Conservation (phyloP, 2,329 filamentous ascomycete species). For the Botrytis elliptica region DNA sequence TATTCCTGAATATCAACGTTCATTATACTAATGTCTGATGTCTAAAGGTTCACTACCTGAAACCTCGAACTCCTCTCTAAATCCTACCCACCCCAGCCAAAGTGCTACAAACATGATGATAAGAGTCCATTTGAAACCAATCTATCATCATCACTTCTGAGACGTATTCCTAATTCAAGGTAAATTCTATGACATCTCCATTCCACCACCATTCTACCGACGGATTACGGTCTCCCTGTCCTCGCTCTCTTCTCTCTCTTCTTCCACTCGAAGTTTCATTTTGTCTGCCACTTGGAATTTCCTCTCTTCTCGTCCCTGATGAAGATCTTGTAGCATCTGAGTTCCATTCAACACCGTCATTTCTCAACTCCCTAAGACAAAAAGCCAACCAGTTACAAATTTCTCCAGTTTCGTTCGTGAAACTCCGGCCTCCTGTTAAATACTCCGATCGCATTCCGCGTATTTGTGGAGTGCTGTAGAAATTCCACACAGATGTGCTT, state of each 20-base stretch:
- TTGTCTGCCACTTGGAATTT: neutral
- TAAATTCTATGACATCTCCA: neutral
- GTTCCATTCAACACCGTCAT: neutral
- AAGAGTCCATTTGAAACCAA: too few relatives aligned
- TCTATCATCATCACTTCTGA: neutral
- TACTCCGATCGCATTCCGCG: neutral
- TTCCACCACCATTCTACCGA: neutral
- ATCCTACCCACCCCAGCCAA: neutral
- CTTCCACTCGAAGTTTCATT: neutral
- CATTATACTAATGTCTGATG: neutral
- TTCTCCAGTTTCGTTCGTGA: neutral
- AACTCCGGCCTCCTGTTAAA: neutral
- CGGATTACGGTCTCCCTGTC: too few relatives aligned
- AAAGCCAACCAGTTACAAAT: constrained; percentile 1
- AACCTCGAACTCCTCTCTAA: neutral
- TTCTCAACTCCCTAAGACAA: neutral
- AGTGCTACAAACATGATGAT: neutral
- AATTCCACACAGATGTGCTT: neutral
- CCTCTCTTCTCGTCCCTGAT: neutral
- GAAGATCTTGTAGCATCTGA: neutral
- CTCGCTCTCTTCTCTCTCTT: neutral
- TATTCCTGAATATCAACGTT: neutral
- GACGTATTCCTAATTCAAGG: neutral
- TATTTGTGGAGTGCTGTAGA: neutral
- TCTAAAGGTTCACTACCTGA: neutral